Evolutionary conservation across 345 rosid genomes (phyloP).

Genomic region (Salix arbutifolia): DNA sequence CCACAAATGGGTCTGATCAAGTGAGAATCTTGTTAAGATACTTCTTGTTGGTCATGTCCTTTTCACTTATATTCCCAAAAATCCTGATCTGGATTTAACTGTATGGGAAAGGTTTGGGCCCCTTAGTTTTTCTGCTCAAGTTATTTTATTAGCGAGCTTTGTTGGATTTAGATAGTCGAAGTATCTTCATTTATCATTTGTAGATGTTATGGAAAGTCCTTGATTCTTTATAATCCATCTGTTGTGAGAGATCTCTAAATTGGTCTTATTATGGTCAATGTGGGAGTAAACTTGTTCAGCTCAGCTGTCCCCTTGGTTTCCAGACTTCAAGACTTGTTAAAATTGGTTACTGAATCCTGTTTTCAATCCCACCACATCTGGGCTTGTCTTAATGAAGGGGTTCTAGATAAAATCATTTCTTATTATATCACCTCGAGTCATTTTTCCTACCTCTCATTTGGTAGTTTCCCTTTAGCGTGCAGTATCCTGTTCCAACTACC

Average conservation of each 20-base stretch:
- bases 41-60: neutral
- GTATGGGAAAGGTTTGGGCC: neutral
- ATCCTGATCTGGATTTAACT: neutral
- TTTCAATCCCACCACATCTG: neutral
- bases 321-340: neutral
- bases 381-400: neutral
- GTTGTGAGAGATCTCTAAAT: neutral
- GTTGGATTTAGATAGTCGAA: neutral
- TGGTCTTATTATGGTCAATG: neutral
- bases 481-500: neutral
- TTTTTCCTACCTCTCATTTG: neutral
- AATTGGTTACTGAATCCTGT: neutral
- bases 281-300: neutral
- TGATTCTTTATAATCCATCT: too few species aligned
- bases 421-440: neutral
- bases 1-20: neutral
- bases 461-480: neutral
- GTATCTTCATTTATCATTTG: neutral
- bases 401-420: neutral
- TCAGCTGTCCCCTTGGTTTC: neutral
- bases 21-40: neutral
- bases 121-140: neutral
- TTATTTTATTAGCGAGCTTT: neutral
- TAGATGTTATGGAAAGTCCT: neutral
- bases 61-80: neutral